Evolutionary conservation across 176 grass and related monocot species (phyloP).

Genomic region (Themeda triandra): DNA sequence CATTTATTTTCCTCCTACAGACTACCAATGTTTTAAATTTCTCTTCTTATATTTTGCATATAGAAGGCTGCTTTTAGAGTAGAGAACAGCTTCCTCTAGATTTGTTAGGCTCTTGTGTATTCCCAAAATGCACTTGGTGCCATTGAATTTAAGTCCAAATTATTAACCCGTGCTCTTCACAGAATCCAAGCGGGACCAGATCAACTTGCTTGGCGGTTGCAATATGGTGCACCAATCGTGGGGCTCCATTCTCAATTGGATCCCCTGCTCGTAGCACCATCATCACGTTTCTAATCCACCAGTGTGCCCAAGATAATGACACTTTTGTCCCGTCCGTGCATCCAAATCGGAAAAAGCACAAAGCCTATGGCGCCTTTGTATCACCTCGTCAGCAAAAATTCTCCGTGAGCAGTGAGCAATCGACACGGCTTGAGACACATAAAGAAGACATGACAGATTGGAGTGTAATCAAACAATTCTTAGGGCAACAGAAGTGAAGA

Average conservation of each 20-base stretch:
- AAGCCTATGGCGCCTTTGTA: neutral
- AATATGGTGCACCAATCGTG: neutral
- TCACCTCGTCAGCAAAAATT: neutral
- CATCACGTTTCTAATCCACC: conserved; percentile 1
- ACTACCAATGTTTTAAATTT: too few relatives aligned
- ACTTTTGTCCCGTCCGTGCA: neutral
- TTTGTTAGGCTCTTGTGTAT: neutral
- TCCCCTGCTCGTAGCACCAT: neutral
- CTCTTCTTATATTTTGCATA: too few relatives aligned
- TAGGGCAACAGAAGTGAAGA: too few relatives aligned
- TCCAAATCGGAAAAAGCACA: neutral
- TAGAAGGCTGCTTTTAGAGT: too few relatives aligned
- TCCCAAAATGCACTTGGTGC: neutral
- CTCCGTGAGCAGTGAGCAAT: neutral
- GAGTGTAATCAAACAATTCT: neutral
- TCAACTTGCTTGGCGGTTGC: neutral
- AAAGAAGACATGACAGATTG: too few relatives aligned
- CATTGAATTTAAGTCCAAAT: neutral
- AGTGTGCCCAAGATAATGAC: neutral
- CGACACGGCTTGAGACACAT: too few relatives aligned
- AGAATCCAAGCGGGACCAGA: neutral
- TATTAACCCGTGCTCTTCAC: neutral
- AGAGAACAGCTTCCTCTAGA: neutral
- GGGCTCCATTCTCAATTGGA: neutral
- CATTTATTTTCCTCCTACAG: too few relatives aligned